A percentile compares a stretch with the other conserved stretches of the same genome.
Evolutionary conservation across 2,329 filamentous ascomycete species (phyloP).

Genomic region (Ascochyta clinopodiicola): DNA sequence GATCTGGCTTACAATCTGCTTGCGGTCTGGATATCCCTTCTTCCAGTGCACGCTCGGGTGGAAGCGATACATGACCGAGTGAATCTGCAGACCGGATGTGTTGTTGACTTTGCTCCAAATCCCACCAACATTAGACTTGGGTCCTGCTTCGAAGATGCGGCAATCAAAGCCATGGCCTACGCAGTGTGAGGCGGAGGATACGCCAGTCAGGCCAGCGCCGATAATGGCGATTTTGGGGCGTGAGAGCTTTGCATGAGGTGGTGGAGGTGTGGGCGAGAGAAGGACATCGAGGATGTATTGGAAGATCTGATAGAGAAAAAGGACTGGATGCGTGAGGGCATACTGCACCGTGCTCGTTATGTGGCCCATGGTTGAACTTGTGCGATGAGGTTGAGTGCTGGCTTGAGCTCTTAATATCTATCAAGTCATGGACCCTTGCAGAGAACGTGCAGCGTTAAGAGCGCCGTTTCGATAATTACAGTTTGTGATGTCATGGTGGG

Average conservation of each 20-base stretch:
- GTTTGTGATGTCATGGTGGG: constrained; percentile 33
- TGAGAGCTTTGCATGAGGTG: constrained; percentile 61
- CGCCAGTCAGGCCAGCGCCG: constrained; percentile 67
- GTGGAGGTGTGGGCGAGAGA: constrained; percentile 73
- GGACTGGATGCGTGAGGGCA: constrained; percentile 53
- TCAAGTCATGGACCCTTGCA: constrained; percentile 1
- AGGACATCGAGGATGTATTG: constrained; percentile 70
- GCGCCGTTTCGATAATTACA: constrained; percentile 17
- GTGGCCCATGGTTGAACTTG: constrained; percentile 26
- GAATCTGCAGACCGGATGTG: constrained; percentile 81
- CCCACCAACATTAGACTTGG: constrained; percentile 71
- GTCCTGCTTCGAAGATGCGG: constrained; percentile 76
- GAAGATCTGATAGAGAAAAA: constrained; percentile 68
- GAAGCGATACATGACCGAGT: constrained; percentile 87
- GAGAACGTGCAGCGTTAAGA: constrained; percentile 19
- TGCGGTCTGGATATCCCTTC: constrained; percentile 76
- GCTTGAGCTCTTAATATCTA: background rate
- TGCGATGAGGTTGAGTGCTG: background rate
- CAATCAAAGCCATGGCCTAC: constrained; percentile 87
- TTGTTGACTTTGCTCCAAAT: constrained; percentile 87
- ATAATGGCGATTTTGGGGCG: constrained; percentile 63
- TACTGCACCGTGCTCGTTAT: constrained; percentile 25
- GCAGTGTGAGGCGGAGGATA: constrained; percentile 81
- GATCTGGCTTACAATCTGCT: constrained; percentile 77
- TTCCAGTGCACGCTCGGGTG: constrained; percentile 79